Percentiles rank a stretch among this genome's conserved stretches.
phyloP scores from a whole-genome alignment of 2,329 filamentous ascomycete genomes.

The Clarireedia sp. region DNA sequence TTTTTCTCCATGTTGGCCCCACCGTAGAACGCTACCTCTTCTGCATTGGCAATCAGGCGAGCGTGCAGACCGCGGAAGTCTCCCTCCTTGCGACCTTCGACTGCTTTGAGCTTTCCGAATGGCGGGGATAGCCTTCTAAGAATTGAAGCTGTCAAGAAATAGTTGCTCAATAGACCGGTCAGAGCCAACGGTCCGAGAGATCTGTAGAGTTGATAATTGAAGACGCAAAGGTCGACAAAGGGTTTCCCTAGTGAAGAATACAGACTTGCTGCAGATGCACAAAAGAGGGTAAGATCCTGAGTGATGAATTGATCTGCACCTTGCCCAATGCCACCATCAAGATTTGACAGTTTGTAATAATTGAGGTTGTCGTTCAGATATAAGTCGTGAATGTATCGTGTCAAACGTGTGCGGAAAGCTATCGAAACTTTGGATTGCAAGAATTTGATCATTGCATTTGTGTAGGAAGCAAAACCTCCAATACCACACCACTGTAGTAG shows the following conservation, averaged over 20 bases:
- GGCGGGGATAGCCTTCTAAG: slow-evolving; percentile 83
- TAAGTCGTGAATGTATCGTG: slow-evolving; percentile 92
- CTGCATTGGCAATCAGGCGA: slow-evolving; percentile 88
- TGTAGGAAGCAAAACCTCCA: slow-evolving; percentile 88
- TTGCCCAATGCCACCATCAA: slow-evolving; percentile 87
- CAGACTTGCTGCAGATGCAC: slow-evolving; percentile 79
- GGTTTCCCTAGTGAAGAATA: slow-evolving; percentile 98
- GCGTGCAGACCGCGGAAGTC: slow-evolving; percentile 90
- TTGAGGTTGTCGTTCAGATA: slow-evolving; percentile 93
- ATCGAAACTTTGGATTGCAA: slow-evolving; percentile 97
- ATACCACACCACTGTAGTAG: slow-evolving; percentile 72
- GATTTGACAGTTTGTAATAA: slow-evolving; percentile 89
- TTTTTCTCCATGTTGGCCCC: slow-evolving; percentile 92
- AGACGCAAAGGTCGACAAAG: slow-evolving; percentile 91
- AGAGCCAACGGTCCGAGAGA: slow-evolving; percentile 84
- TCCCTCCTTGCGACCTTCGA: slow-evolving; percentile 89
- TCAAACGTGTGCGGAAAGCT: slow-evolving; percentile 89
- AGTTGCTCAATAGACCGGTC: slow-evolving; percentile 80
- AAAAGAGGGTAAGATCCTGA: slow-evolving; percentile 92
- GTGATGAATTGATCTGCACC: slow-evolving; percentile 96
- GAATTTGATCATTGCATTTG: slow-evolving; percentile 98
- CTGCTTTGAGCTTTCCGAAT: slow-evolving; percentile 93
- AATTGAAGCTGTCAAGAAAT: slow-evolving; percentile 87
- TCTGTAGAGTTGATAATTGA: slow-evolving; percentile 94
- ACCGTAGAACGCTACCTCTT: slow-evolving; percentile 96